Evolutionary conservation across 163 green algal genomes (phyloP), one percentile per base, ranked within the genome.

Genomic region (Trebouxia gelatinosa): DNA sequence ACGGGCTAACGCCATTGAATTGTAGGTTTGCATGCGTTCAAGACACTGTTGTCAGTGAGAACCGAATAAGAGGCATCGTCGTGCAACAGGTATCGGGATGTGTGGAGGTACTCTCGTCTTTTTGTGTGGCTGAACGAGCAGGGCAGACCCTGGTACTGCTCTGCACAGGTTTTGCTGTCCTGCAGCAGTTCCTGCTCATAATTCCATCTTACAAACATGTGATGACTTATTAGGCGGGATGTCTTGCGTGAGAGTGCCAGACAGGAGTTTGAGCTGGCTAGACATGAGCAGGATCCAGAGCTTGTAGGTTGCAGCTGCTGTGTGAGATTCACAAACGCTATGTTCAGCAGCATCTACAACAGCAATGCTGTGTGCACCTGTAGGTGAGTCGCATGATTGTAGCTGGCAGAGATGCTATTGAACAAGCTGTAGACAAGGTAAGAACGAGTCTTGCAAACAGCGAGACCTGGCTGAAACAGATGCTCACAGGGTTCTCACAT

Each of bases 201-300:
- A 6, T 34, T 7, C 35, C 11, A 54, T 54, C 13, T 54, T 54
- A 23, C 43, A 23, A 13, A 9, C n/a, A n/a, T n/a, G n/a, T n/a
- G n/a, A 54, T 35, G 3, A 23, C 3, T 50, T 34, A 31, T 7
- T 6, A 72, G 64, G 64, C 61, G 91, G 2, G 91, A 97, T 74
- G 77, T 95, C 26, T 83, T 97, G 35, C 80, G 91, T 1, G 50
- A 85, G 21, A 93, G 85, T 61, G 87, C 92, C 3, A 84, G 92
- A 16, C 76, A 92, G 43, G 93, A 97, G 74, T 96, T 91, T 85
- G 92, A 97, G 74, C 87, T 86, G 3, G 89, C 92, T 0, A 82
- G 91, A 11, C 84, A 85, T 70, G 92, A 97, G 75, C 72, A 74
- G 0, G 91, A 72, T 23, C 64, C 64, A 54, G 64, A 72, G 35